Base-by-base conservation (phyloP, 2,329 filamentous ascomycete genomes). In the Cadophora luteo-olivacea region DNA sequence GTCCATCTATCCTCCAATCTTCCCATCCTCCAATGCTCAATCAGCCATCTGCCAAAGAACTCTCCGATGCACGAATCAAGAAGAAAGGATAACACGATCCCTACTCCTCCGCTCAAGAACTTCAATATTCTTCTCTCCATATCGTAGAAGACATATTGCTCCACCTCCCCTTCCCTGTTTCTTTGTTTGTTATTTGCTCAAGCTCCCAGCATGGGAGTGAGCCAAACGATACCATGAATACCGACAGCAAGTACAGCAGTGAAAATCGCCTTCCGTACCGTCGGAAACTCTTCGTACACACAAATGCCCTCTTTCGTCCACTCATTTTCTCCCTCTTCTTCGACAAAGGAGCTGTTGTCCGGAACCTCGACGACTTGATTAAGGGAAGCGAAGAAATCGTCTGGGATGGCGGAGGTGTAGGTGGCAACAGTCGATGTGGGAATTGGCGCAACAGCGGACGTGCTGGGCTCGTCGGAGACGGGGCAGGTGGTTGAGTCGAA, bases 391-490 rank as follows among this genome's bases (percentile, higher is more conserved):
- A 25, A 54, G 51, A 29, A 54, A 16, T 32, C 12, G 12, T 32
- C 51, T 4, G 51, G 11, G 12, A 32, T 32, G 24, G 24, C 51
- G 5, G 22, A 29, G 24, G 24, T 54, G 24, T 32, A 54, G 25
- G 51, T 54, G 24, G 51, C 51, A 25, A 32, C 12, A 12, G 51
- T 54, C 1, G 22, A 16, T 12, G 51, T 54, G 11, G 51, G 51
- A 54, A 54, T 54, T 16, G 51, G 24, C 24, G 24, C 25, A 25
- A 54, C 24, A 54, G 51, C 51, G 51, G 25, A 54, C 51, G 51
- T 32, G 24, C 51, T 54, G 51, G 51, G 51, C 51, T 7, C 51
- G 7, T 29, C 22, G 24, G 32, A 32, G 16, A 25, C 11, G 25
- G 51, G 14, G 25, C 51, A 29, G 5, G 25, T 54, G 1, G 51